A percentile compares a stretch with the other conserved stretches of the same genome.
phyloP scores from a whole-genome alignment of 176 grass and related monocot species.

The maize (Zea mays) region Zm-B73-REFERENCE-NAM-5.0 NC_050102.1:172111001-172111500 shows the following conservation, averaged over 20 bases:
- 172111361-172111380: slow-evolving; percentile 77
- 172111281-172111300: slow-evolving; percentile 76
- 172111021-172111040: slow-evolving; percentile 34
- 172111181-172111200: slow-evolving; percentile 83
- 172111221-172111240: slow-evolving; percentile 35
- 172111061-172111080: slow-evolving; percentile 54
- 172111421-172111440: slow-evolving; percentile 77
- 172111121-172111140: slow-evolving; percentile 63
- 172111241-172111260: slow-evolving; percentile 70
- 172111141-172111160: slow-evolving; percentile 71
- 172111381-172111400: slow-evolving; percentile 63
- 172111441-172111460: slow-evolving; percentile 50
- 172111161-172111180: slow-evolving; percentile 71
- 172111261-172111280: slow-evolving; percentile 70
- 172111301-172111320: slow-evolving; percentile 80
- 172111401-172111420: slow-evolving; percentile 69
- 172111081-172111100: slow-evolving; percentile 64
- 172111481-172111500: background rate
- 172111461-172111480: slow-evolving; percentile 5
- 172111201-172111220: slow-evolving; percentile 48
- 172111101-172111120: slow-evolving; percentile 84
- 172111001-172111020: slow-evolving; percentile 65
- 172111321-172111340: slow-evolving; percentile 67
- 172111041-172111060: slow-evolving; percentile 62
- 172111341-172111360: slow-evolving; percentile 61